Conservation (phyloP, 1,284 basidiomycete genomes). For the Veloporphyrellus conicus region DNA sequence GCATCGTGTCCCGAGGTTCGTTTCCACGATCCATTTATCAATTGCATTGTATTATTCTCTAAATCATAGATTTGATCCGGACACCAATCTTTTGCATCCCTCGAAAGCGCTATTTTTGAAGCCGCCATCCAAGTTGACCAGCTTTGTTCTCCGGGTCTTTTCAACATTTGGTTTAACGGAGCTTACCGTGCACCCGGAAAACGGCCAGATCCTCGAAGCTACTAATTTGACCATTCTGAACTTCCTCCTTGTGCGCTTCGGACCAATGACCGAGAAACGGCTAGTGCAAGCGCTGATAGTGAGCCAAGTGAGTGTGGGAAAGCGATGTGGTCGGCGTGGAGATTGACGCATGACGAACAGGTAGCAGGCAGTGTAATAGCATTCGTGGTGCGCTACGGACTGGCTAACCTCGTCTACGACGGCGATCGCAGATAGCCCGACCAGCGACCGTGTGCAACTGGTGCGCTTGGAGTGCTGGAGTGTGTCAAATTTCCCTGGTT, state of each 20-base stretch:
- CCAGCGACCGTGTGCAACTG: too few species aligned
- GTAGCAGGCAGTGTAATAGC: slow-evolving; percentile 70
- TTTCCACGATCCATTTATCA: background rate
- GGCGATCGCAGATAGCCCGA: slow-evolving; percentile 67
- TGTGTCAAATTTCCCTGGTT: background rate
- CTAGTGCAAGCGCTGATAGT: slow-evolving; percentile 71
- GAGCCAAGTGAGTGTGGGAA: slow-evolving; percentile 53
- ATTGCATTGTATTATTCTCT: slow-evolving; percentile 1
- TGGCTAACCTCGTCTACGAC: slow-evolving; percentile 84
- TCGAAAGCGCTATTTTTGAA: slow-evolving; percentile 65
- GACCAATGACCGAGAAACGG: slow-evolving; percentile 76
- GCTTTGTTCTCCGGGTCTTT: slow-evolving; percentile 54
- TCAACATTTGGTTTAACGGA: slow-evolving; percentile 63
- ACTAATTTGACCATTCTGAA: slow-evolving; percentile 91
- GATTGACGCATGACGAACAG: slow-evolving; percentile 35
- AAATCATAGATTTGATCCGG: slow-evolving; percentile 59
- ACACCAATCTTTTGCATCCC: slow-evolving; percentile 71
- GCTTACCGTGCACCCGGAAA: slow-evolving; percentile 53
- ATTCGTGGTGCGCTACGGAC: slow-evolving; percentile 81
- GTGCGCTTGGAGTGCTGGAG: background rate
- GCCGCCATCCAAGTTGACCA: slow-evolving; percentile 50
- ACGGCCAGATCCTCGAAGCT: slow-evolving; percentile 57
- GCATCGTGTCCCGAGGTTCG: slow-evolving; percentile 84
- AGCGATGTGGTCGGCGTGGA: slow-evolving; percentile 3
- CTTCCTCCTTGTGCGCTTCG: slow-evolving; percentile 70